These are phyloP conservation scores for Sporothrix pallida DNA, from an alignment of 2,329 filamentous ascomycete species.

Conservation along the genomic window DNA sequence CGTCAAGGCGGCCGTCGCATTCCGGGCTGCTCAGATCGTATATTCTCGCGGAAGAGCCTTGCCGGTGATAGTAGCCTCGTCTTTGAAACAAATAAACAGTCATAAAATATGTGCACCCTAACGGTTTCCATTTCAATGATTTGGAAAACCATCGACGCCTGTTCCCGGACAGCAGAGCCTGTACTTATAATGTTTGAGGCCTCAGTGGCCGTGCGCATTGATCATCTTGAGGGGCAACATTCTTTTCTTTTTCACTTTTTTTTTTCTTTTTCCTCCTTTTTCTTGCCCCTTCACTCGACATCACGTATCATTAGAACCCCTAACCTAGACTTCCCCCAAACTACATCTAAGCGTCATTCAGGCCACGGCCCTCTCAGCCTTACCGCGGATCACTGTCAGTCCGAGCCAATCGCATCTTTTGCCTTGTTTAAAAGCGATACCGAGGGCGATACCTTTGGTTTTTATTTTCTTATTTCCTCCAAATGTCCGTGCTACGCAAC, in stretches of 20 bases:
- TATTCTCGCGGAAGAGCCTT: background rate
- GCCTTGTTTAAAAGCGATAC: background rate
- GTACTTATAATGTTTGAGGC: slow-evolving; percentile 2
- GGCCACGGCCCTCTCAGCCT: slow-evolving; percentile 24
- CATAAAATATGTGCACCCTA: background rate
- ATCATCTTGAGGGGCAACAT: background rate
- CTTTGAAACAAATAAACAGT: background rate
- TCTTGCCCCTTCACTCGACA: background rate
- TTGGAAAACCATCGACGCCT: background rate
- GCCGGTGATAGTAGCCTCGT: background rate
- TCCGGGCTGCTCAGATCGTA: background rate
- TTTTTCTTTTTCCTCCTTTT: background rate
- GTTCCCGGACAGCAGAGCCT: background rate
- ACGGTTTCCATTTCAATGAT: background rate
- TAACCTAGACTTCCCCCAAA: background rate
- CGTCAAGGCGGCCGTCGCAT: background rate
- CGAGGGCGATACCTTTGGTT: background rate
- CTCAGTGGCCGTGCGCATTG: slow-evolving; percentile 4
- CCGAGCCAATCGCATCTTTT: slow-evolving; percentile 25
- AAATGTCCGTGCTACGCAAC: too few species aligned
- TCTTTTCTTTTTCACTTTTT: background rate
- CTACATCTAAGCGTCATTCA: background rate
- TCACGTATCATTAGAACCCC: background rate
- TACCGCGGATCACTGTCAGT: background rate
- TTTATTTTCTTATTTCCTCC: background rate